phyloP scores from a whole-genome alignment of 192 early-diverging fungal species.

The Thamnidium elegans region DNA sequence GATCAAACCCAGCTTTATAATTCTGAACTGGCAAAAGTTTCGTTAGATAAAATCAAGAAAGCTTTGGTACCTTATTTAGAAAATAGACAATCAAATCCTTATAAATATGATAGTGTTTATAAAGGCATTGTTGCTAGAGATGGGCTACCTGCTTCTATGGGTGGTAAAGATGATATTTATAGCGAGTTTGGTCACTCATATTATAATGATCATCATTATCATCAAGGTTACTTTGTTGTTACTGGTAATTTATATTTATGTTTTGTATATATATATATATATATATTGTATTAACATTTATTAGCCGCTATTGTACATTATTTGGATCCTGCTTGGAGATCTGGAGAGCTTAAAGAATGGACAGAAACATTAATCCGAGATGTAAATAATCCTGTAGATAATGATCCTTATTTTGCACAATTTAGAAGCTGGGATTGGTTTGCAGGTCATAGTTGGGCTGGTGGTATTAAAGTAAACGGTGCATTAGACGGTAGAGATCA shows the following conservation, averaged over 20 bases:
- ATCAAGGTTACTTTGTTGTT: slow-evolving; percentile 36
- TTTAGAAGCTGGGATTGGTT: slow-evolving; percentile 59
- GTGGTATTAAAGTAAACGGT: slow-evolving; percentile 43
- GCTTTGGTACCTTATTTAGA: slow-evolving; percentile 30
- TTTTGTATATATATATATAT: background rate
- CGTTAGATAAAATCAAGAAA: slow-evolving; percentile 27
- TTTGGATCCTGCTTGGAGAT: slow-evolving; percentile 33
- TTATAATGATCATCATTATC: slow-evolving; percentile 44
- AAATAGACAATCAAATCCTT: slow-evolving; percentile 31
- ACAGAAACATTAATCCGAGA: slow-evolving; percentile 37
- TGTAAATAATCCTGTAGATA: slow-evolving; percentile 49
- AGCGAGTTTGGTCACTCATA: slow-evolving; percentile 38
- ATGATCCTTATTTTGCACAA: slow-evolving; percentile 49
- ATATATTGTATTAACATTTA: background rate
- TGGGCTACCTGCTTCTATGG: slow-evolving; percentile 26
- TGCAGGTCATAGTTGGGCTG: slow-evolving; percentile 65
- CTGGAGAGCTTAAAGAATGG: slow-evolving; percentile 27
- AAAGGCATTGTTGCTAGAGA: slow-evolving; percentile 30
- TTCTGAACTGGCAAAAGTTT: slow-evolving; percentile 21
- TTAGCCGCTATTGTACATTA: slow-evolving; percentile 38
- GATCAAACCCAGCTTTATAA: slow-evolving; percentile 24
- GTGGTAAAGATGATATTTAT: slow-evolving; percentile 32
- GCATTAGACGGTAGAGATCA: slow-evolving; percentile 40
- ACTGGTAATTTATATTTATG: slow-evolving; percentile 19
- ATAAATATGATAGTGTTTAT: slow-evolving; percentile 30